Percentiles rank a stretch among this genome's conserved stretches.
phyloP scores from a whole-genome alignment of 495 filamentous ascomycete genomes.

The Halenospora varia region DNA sequence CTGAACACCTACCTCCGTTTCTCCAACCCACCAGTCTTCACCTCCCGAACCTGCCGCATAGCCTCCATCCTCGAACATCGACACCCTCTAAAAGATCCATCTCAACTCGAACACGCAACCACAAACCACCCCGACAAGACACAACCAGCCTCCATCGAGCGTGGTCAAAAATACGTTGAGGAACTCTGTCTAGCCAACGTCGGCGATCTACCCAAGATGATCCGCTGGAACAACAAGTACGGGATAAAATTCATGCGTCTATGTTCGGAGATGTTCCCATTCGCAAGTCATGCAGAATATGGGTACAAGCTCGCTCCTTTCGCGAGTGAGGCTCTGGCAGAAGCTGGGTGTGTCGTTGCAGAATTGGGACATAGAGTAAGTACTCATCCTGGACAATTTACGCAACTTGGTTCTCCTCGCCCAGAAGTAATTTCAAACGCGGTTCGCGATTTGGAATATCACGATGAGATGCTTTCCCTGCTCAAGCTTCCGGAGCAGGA shows the following conservation, averaged over 20 bases:
- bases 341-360: slow-evolving; percentile 73
- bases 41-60: slow-evolving; percentile 88
- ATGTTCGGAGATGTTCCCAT: slow-evolving; percentile 95
- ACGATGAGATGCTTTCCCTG: slow-evolving; percentile 78
- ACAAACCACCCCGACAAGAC: slow-evolving; percentile 79
- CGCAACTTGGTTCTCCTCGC: slow-evolving; percentile 80
- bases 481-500: slow-evolving; percentile 75
- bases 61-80: slow-evolving; percentile 86
- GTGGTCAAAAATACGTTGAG: slow-evolving; percentile 70
- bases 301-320: slow-evolving; percentile 88
- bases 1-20: slow-evolving; percentile 89
- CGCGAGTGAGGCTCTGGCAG: slow-evolving; percentile 70
- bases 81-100: slow-evolving; percentile 70
- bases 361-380: slow-evolving; percentile 83
- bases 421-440: slow-evolving; percentile 69
- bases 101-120: slow-evolving; percentile 69
- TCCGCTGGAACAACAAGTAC: slow-evolving; percentile 92
- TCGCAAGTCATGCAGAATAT: slow-evolving; percentile 82
- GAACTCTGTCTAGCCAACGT: slow-evolving; percentile 77
- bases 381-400: slow-evolving; percentile 86
- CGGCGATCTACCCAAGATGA: slow-evolving; percentile 75
- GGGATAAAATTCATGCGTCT: slow-evolving; percentile 90
- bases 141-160: slow-evolving; percentile 53
- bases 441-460: slow-evolving; percentile 82
- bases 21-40: slow-evolving; percentile 83